These are phyloP conservation scores for Eimeria praecox DNA, from an alignment of 169 alveolate species.

Conservation along the genomic window DNA sequence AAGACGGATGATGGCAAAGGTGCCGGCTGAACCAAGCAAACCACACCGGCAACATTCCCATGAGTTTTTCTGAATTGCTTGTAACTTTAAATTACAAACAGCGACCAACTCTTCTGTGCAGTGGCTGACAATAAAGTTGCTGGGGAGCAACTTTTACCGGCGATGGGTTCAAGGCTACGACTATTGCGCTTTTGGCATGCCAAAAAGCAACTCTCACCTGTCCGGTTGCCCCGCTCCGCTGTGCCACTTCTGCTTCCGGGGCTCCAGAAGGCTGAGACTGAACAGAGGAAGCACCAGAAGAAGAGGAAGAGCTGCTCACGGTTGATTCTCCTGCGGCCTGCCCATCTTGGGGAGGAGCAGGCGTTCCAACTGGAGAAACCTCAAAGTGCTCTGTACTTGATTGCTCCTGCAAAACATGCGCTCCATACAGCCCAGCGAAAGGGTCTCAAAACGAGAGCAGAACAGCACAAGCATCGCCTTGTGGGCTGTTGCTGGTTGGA, in stretches of 20 bases:
- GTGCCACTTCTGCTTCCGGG: background rate
- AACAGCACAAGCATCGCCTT: background rate
- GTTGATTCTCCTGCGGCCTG: background rate
- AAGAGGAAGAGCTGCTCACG: background rate
- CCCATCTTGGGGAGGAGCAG: background rate
- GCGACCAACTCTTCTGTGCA: background rate
- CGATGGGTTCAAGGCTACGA: background rate
- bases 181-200: background rate
- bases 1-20: background rate
- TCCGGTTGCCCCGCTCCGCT: background rate
- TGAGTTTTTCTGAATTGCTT: background rate
- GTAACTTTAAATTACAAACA: background rate
- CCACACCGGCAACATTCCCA: background rate
- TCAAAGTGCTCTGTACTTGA: background rate
- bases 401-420: background rate
- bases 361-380: background rate
- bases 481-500: background rate
- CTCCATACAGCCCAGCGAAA: background rate
- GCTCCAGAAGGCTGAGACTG: background rate
- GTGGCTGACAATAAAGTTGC: background rate
- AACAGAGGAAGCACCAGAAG: background rate
- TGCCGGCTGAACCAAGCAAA: background rate
- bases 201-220: background rate
- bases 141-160: background rate
- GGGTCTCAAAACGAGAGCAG: background rate